Percentiles rank a stretch among this genome's conserved stretches.
Conservation (phyloP, 2,329 filamentous ascomycete species). For the Bipolaris bicolor region DNA sequence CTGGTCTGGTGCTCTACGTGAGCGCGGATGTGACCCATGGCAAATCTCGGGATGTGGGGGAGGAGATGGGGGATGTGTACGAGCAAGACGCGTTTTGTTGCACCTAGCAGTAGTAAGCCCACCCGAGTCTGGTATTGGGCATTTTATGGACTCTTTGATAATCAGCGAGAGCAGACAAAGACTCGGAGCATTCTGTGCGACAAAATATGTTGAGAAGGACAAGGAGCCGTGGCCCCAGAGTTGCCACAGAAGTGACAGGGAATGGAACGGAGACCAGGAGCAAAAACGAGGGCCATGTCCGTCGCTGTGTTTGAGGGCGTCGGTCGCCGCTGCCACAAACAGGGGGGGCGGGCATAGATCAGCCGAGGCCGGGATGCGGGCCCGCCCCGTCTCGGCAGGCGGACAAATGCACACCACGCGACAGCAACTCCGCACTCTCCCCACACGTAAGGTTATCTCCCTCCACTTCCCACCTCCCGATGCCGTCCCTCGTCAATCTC, state of each 20-base stretch:
- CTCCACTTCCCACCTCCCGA: slow-evolving; percentile 33
- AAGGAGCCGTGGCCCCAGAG: too few relatives aligned
- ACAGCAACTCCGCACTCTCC: slow-evolving; percentile 17
- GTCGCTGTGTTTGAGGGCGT: neutral
- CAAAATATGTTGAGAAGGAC: too few relatives aligned
- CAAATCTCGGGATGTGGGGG: slow-evolving; percentile 26
- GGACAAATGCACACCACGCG: neutral
- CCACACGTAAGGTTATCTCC: slow-evolving; percentile 22
- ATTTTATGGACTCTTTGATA: too few relatives aligned
- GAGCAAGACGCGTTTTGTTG: too few relatives aligned
- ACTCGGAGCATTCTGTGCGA: too few relatives aligned
- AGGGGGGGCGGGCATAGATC: neutral
- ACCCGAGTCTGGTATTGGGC: too few relatives aligned
- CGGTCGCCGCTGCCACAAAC: neutral
- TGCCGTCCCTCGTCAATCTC: slow-evolving; percentile 17
- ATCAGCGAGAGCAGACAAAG: too few relatives aligned
- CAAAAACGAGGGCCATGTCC: too few relatives aligned
- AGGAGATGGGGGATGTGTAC: neutral
- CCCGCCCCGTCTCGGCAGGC: slow-evolving; percentile 3
- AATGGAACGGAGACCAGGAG: too few relatives aligned
- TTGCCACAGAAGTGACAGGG: too few relatives aligned
- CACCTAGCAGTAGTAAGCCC: too few relatives aligned
- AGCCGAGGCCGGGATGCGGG: slow-evolving; percentile 8
- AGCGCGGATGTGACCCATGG: neutral
- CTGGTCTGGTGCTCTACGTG: neutral